Evolutionary conservation across 202 grass and related monocot species (phyloP), one percentile per base, ranked within the genome.

Genomic region (Carex arenaria): DNA sequence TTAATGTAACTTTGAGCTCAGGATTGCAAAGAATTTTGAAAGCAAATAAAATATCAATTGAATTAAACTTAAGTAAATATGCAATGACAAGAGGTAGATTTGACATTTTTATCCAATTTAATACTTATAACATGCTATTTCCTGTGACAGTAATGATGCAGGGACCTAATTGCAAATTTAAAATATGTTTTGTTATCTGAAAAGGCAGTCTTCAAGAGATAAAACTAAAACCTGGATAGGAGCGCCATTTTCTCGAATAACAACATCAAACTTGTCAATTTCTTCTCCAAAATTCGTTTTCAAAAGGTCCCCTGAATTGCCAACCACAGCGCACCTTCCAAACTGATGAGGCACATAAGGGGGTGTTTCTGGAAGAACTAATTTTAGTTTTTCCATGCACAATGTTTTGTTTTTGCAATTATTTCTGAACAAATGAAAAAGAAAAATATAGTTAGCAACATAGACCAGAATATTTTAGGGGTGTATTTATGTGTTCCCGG

Each of bases 241-340:
- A 53, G 91, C 91, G 28, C 96, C 93, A 77, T 99, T 99, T 95
- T 99, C 96, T 89, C 93, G 87, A 38, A 99, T 75, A 49, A 99
- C 89, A 10, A 82, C 96, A 92, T 99, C 91, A 85, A 88, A 95
- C 72, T 87, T 87, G 87, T 99, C 96, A 75, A 99, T 99, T 72
- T 99, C 93, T 87, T 98, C 91, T 53, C 96, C 96, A 90, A 95
- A 99, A 66, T 86, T 88, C 42, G 93, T 99, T 87, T 95, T 95
- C 32, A 99, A 87, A 95, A 99, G 96, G 82, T 99, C 96, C 19
- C 93, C 93, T 20, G 96, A 99, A 45, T 99, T 99, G 7, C 96
- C 96, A 30, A 95, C 92, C 32, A 99, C 96, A 82, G 91, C 96
- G 74, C 96, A 99, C 61, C 86, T 86, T 76, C 84, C 83, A 87